A percentile compares a stretch with the other conserved stretches of the same genome.
Evolutionary conservation across 2,329 filamentous ascomycete species (phyloP).

Genomic region (Fusarium sp.): DNA sequence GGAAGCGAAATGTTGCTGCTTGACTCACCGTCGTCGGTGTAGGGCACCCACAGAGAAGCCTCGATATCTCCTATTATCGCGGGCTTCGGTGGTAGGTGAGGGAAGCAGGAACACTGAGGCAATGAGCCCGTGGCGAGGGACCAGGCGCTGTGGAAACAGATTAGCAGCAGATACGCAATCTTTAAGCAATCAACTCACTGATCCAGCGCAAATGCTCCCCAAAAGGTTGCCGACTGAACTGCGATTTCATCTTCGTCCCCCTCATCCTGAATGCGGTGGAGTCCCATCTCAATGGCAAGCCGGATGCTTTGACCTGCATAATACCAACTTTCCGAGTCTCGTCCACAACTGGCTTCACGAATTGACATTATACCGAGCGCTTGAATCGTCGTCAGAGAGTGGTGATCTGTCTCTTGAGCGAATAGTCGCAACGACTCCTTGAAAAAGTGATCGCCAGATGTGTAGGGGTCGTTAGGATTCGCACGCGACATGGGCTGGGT

Average conservation of each 20-base stretch:
- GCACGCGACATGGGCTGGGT: constrained; percentile 72
- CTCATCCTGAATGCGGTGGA: constrained; percentile 67
- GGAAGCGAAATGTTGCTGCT: not conserved
- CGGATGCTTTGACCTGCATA: constrained; percentile 79
- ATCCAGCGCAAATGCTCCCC: constrained; percentile 72
- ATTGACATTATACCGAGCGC: constrained; percentile 82
- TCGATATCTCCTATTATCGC: constrained; percentile 71
- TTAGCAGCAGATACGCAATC: constrained; percentile 24
- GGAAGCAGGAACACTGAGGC: constrained; percentile 69
- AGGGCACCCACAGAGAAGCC: constrained; percentile 69
- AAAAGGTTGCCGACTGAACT: constrained; percentile 70
- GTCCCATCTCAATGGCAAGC: constrained; percentile 77
- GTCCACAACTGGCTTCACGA: constrained; percentile 77
- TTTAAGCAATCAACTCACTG: constrained; percentile 61
- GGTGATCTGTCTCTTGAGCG: constrained; percentile 67
- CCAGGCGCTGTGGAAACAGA: constrained; percentile 64
- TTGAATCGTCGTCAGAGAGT: constrained; percentile 77
- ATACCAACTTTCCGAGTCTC: constrained; percentile 79
- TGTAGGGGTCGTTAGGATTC: constrained; percentile 70
- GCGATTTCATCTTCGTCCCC: constrained; percentile 67
- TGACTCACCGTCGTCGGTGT: constrained; percentile 66
- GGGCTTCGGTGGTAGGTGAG: constrained; percentile 69
- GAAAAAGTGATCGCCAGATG: constrained; percentile 81
- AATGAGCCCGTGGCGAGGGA: constrained; percentile 72
- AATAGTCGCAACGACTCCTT: constrained; percentile 74